Percentiles rank a stretch among this genome's conserved stretches.
Conservation (phyloP, 495 filamentous ascomycete genomes). For the Astrothelium subdiscretum region DNA sequence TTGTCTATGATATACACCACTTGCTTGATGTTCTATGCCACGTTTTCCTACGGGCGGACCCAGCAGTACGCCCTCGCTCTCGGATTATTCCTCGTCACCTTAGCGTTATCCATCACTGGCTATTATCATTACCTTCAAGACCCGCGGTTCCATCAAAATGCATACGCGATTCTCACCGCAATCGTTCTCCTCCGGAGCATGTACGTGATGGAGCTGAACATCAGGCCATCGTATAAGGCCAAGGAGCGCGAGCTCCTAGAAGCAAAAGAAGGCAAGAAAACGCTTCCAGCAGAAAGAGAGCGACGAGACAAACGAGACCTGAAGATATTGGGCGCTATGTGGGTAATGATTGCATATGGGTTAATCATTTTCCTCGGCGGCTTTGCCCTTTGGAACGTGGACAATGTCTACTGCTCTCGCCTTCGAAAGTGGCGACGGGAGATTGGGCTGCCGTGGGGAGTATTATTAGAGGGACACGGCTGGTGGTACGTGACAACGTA, state of each 20-base stretch:
- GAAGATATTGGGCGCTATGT: conserved; percentile 58
- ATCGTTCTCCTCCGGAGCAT: conserved; percentile 69
- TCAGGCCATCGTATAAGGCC: conserved; percentile 44
- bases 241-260: conserved; percentile 19
- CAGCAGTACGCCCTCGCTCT: conserved; percentile 42
- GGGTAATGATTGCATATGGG: conserved; percentile 61
- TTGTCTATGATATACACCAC: conserved; percentile 97
- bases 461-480: conserved; percentile 83
- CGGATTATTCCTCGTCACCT: conserved; percentile 44
- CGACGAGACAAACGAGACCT: conserved; percentile 41
- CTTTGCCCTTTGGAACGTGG: conserved; percentile 78
- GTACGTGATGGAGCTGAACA: conserved; percentile 76
- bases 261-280: conserved; percentile 26
- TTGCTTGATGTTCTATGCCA: conserved; percentile 81
- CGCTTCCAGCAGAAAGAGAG: conserved; percentile 21
- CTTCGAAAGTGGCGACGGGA: conserved; percentile 58
- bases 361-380: conserved; percentile 69
- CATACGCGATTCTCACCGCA: conserved; percentile 70
- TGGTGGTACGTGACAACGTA: conserved; percentile 82
- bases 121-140: conserved; percentile 94
- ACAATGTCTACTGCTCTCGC: conserved; percentile 68
- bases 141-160: conserved; percentile 83
- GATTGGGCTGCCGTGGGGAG: conserved; percentile 79
- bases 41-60: conserved; percentile 63
- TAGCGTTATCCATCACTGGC: conserved; percentile 72